A percentile compares a stretch with the other conserved stretches of the same genome.
phyloP scores from a whole-genome alignment of 352 stramenopile genomes.

The Globisporangium paroecandrum region DNA sequence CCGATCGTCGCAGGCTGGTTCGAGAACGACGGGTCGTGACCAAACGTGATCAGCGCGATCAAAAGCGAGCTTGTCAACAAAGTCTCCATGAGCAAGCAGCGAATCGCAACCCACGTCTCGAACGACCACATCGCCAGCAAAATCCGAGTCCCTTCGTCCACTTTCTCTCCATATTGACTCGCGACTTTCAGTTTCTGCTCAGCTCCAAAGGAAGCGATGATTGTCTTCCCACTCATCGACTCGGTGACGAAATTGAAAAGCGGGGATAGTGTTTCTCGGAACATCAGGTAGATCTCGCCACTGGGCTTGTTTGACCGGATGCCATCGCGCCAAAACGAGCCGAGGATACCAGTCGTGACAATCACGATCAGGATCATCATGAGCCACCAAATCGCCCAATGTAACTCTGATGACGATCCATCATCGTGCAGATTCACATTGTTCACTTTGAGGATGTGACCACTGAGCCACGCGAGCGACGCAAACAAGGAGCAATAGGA shows the following conservation, averaged over 20 bases:
- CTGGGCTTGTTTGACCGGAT: slow-evolving; percentile 30
- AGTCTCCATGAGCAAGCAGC: slow-evolving; percentile 32
- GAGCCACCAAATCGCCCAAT: slow-evolving; percentile 20
- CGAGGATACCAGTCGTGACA: slow-evolving; percentile 24
- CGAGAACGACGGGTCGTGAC: slow-evolving; percentile 17
- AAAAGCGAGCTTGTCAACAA: slow-evolving; percentile 34
- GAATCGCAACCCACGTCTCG: slow-evolving; percentile 29
- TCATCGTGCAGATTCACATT: not conserved
- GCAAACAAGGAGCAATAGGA: slow-evolving; percentile 35
- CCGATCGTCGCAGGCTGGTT: slow-evolving; percentile 24
- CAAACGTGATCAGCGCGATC: slow-evolving; percentile 31
- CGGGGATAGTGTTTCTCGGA: slow-evolving; percentile 33
- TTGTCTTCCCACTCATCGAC: slow-evolving; percentile 29
- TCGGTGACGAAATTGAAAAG: slow-evolving; percentile 43
- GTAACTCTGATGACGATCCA: not conserved
- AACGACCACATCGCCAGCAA: slow-evolving; percentile 34
- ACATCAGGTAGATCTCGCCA: slow-evolving; percentile 34
- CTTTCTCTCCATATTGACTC: slow-evolving; percentile 27
- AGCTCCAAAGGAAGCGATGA: slow-evolving; percentile 35
- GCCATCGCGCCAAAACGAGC: slow-evolving; percentile 24
- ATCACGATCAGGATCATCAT: slow-evolving; percentile 25
- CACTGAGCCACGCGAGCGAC: slow-evolving; percentile 33
- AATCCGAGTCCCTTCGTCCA: slow-evolving; percentile 34
- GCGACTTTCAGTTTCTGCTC: slow-evolving; percentile 29
- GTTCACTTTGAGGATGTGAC: slow-evolving; percentile 29